phyloP scores from a whole-genome alignment of 2,329 filamentous ascomycete species.

The Dissoconium aciculare region DNA sequence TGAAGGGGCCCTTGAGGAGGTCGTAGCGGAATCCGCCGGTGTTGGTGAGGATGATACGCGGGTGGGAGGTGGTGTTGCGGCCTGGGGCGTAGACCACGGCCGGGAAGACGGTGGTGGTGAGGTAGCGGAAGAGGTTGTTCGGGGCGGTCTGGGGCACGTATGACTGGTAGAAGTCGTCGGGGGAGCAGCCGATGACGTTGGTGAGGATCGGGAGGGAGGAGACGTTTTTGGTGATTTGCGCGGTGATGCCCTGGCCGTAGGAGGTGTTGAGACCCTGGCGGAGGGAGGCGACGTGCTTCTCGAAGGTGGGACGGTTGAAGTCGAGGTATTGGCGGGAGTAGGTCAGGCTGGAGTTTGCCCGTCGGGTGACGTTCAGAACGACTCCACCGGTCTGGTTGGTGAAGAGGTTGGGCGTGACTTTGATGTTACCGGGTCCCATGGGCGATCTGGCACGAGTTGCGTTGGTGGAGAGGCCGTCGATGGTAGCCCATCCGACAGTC shows the following conservation, averaged over 20 bases:
- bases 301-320: constrained; percentile 52
- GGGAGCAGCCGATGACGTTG: constrained; percentile 8
- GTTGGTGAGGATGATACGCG: constrained; percentile 45
- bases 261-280: constrained; percentile 10
- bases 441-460: constrained; percentile 29
- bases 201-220: constrained; percentile 10
- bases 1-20: constrained; percentile 48
- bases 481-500: constrained; percentile 51
- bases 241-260: constrained; percentile 9
- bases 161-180: constrained; percentile 9
- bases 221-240: constrained; percentile 9
- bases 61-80: constrained; percentile 29
- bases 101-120: constrained; percentile 16
- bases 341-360: constrained; percentile 16
- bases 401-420: constrained; percentile 25
- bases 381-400: constrained; percentile 16
- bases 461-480: constrained; percentile 41
- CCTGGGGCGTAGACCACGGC: constrained; percentile 38
- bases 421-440: constrained; percentile 23
- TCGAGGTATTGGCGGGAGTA: constrained; percentile 51
- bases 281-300: constrained; percentile 39
- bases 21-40: constrained; percentile 49
- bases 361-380: constrained; percentile 10
- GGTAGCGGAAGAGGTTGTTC: constrained; percentile 11
- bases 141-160: constrained; percentile 6